phyloP scores from a whole-genome alignment of 495 filamentous ascomycete genomes.

The Darksidea phi region DNA sequence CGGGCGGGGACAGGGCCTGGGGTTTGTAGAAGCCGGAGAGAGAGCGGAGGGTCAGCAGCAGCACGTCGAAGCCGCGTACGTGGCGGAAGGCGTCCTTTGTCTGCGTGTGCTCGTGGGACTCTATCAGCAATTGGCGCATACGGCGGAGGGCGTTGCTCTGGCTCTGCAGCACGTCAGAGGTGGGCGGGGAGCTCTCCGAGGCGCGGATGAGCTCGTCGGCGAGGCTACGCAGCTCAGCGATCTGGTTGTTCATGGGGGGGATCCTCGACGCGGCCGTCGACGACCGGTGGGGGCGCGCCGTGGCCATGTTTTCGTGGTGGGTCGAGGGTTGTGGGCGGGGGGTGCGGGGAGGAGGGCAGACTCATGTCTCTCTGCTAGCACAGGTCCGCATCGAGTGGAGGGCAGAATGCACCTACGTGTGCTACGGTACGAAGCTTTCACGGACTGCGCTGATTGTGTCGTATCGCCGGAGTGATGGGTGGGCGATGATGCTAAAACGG shows the following conservation, averaged over 20 bases:
- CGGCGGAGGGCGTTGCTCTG: slow-evolving; percentile 39
- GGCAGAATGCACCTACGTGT: neutral
- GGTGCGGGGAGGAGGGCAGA: slow-evolving; percentile 13
- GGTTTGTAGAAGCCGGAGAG: slow-evolving; percentile 72
- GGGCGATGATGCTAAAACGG: slow-evolving; percentile 8
- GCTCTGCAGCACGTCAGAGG: slow-evolving; percentile 29
- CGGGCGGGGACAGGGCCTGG: slow-evolving; percentile 55
- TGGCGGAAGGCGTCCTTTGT: slow-evolving; percentile 80
- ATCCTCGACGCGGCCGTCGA: slow-evolving; percentile 35
- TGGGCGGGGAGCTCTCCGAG: slow-evolving; percentile 18
- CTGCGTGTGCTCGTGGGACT: slow-evolving; percentile 47
- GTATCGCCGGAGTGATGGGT: neutral
- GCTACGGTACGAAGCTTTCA: too few species aligned
- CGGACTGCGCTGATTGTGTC: too few species aligned
- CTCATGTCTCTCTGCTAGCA: slow-evolving; percentile 14
- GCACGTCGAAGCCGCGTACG: slow-evolving; percentile 71
- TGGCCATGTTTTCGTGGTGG: slow-evolving; percentile 18
- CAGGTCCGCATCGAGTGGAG: neutral
- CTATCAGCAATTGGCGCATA: slow-evolving; percentile 59
- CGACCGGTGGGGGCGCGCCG: slow-evolving; percentile 34
- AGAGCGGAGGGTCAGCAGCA: slow-evolving; percentile 66
- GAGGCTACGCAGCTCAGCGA: slow-evolving; percentile 34
- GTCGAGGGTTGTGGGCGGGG: slow-evolving; percentile 11
- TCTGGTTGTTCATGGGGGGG: slow-evolving; percentile 35
- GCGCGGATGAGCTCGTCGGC: slow-evolving; percentile 30